Evolutionary conservation across 441 rosid species (phyloP), one percentile per base, ranked within the genome.

Genomic region (Populus hybrid): DNA sequence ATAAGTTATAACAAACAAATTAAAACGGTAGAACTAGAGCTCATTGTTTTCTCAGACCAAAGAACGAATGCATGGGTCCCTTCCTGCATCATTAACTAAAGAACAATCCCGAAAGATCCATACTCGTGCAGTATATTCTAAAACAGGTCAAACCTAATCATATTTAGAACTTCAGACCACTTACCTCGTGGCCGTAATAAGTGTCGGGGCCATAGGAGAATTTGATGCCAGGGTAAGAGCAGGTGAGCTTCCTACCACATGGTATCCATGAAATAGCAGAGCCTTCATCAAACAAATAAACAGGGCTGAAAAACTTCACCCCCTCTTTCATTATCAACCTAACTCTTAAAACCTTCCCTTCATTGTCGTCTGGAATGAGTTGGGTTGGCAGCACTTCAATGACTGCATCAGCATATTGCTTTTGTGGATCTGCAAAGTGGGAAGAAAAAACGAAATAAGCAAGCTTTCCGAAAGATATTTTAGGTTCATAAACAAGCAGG

Each of bases 181-280:
- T 83, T 84, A 89, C 94, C 97, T 92, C 97, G 0, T 92, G 83
- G 82, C 85, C 87, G 67, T 78, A 95, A 83, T 95, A 95, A 69
- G 89, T 21, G 21, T 94, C 95, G 3, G 98, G 99, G 63, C 88
- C 90, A 67, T 95, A 92, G 74, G 77, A 59, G 84, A 95, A 95
- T 83, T 94, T 95, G 89, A 95, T 95, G 73, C 99, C 99, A 6
- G 99, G 99, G 90, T 95, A 95, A 34, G 98, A 94, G 84, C 99
- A 95, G 28, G 97, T 91, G 77, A 95, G 99, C 86, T 95, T 95
- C 80, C 99, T 90, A 24, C 99, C 99, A 4, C 99, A 95, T 5
- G 99, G 99, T 16, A 95, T 90, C 99, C 99, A 95, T 2, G 93
- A 87, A 66, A 95, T 81, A 69, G 98, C 83, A 36, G 99, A 95